A percentile compares a stretch with the other conserved stretches of the same genome.
Evolutionary conservation across 345 rosid genomes (phyloP).

Genomic region (Eucalyptus marginata): DNA sequence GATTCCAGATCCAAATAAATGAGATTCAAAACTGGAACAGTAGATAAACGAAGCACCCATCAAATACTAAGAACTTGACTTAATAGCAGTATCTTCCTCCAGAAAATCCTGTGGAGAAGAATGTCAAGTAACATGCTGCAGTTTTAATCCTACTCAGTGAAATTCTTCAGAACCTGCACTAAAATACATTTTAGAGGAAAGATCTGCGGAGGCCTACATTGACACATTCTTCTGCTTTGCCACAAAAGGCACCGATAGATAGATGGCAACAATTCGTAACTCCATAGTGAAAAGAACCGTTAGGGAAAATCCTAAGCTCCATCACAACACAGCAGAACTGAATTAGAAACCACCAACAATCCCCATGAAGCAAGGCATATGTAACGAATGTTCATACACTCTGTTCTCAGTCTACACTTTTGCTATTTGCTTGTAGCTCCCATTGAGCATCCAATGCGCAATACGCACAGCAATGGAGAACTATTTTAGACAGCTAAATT

Average conservation of each 20-base stretch:
- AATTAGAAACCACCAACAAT: neutral
- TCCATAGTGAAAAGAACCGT: neutral
- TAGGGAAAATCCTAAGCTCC: neutral
- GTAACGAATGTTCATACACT: neutral
- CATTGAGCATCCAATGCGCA: neutral
- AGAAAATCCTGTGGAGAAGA: conserved; percentile 75
- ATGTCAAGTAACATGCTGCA: conserved; percentile 62
- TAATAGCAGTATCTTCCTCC: conserved; percentile 84
- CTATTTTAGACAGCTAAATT: neutral
- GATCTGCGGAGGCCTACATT: neutral
- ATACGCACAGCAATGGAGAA: neutral
- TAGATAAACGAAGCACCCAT: conserved; percentile 54
- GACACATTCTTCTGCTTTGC: neutral
- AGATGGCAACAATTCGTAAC: neutral
- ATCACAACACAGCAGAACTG: neutral
- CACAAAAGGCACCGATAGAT: neutral
- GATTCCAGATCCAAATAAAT: conserved; percentile 78
- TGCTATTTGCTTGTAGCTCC: neutral
- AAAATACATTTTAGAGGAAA: neutral
- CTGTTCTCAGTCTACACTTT: neutral
- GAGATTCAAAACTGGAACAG: conserved; percentile 70
- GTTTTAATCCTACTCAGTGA: conserved; percentile 37
- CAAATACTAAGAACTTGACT: conserved; percentile 54
- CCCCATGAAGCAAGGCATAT: neutral
- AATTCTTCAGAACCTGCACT: conserved; percentile 3